Base-by-base conservation (phyloP, 2,329 filamentous ascomycete genomes). In the Cytospora piceicola region DNA sequence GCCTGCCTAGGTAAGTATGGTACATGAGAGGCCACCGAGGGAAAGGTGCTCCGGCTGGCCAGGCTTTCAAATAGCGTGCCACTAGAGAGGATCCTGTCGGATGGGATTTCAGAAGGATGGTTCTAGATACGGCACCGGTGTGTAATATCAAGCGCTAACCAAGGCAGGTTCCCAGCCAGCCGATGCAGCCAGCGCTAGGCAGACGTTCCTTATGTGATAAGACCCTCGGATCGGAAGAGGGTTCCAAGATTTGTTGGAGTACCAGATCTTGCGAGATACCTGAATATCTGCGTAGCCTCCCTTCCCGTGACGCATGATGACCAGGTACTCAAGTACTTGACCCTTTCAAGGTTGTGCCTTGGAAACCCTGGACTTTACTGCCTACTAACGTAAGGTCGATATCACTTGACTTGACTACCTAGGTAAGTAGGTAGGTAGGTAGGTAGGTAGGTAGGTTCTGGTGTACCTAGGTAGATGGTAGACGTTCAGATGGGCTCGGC, bases 41-140 rank as follows among this genome's bases (percentile, higher is more conserved):
- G 14, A 49, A 12, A 24, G n/a, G 46, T 49, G 46, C 46, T 7
- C 46, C 9, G 46, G 8, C n/a, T 24, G 46, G 46, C n/a, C 46
- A 49, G 46, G 46, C n/a, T 24, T 36, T 39, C 32, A 39, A 22
- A 58, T 58, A 58, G 34, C 55, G 55, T 42, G 32, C 4, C 55
- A 42, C 32, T 58, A 39, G n/a, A 46, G 27, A 46, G 42, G 34
- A 30, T 22, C 52, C 20, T 54, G 27, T 22, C 52, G 27, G 30
- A 32, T 29, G 5, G n/a, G n/a, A n/a, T 22, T 30, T 34, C 27
- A 42, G 29, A 54, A 39, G 61, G 29, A 51, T 63, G 34, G 51
- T 63, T 36, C 46, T 32, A 14, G n/a, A 29, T 8, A n/a, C 8
- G n/a, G n/a, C n/a, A n/a, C n/a, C 27, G 27, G 27, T 29, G 5